Evolutionary conservation across 2,329 filamentous ascomycete genomes (phyloP).

Genomic region (Epichloe hybrida): DNA sequence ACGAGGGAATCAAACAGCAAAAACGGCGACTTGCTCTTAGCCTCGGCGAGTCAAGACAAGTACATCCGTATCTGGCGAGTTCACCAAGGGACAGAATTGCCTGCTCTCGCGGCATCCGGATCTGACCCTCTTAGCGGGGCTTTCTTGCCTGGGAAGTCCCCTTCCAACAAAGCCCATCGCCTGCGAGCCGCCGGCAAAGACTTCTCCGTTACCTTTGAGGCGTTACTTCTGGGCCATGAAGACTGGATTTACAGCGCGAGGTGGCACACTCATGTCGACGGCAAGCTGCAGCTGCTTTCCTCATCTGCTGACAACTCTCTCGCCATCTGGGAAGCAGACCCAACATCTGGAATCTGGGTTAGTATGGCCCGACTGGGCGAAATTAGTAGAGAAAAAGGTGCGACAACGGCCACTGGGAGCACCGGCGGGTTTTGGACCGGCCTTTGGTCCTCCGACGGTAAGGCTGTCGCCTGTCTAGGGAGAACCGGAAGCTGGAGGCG

Average conservation of each 20-base stretch:
- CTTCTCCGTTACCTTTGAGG: constrained; percentile 84
- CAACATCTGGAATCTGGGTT: constrained; percentile 78
- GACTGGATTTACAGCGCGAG: constrained; percentile 92
- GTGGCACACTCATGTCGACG: constrained; percentile 47
- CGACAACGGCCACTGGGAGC: constrained; percentile 90
- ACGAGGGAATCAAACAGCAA: constrained; percentile 42
- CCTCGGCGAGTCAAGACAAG: constrained; percentile 93
- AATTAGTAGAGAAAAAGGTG: constrained; percentile 87
- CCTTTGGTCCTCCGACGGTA: constrained; percentile 72
- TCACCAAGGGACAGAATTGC: constrained; percentile 53
- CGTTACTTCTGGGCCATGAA: constrained; percentile 84
- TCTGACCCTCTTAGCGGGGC: constrained; percentile 45
- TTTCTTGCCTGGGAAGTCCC: constrained; percentile 52
- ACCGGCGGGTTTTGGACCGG: constrained; percentile 95
- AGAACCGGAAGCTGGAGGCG: constrained; percentile 87
- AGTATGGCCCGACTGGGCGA: constrained; percentile 77
- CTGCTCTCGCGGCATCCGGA: constrained; percentile 36
- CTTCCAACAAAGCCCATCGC: constrained; percentile 81
- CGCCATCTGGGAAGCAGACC: constrained; percentile 81
- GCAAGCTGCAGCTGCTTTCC: constrained; percentile 61
- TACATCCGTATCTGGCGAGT: constrained; percentile 91
- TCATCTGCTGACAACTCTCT: constrained; percentile 93
- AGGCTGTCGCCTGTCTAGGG: constrained; percentile 66
- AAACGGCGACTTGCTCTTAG: constrained; percentile 60
- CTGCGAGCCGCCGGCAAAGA: constrained; percentile 48